Conservation (phyloP, 768 basidiomycete species). For the Auricularia cornea region DNA sequence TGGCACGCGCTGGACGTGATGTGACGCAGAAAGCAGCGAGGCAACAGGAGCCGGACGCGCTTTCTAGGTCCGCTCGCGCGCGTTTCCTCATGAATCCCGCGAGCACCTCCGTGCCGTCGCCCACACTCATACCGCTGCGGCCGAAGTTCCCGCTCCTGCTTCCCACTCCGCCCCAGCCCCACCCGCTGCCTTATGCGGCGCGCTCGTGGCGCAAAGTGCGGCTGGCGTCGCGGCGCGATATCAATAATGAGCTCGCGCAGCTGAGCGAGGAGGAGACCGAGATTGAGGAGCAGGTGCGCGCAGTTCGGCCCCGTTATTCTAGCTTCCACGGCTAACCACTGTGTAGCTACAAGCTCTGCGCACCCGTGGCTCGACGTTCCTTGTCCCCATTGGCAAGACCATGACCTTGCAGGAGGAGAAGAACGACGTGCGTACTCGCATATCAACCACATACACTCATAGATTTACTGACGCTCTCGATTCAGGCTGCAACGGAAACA, state of each 20-base stretch:
- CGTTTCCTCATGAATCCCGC: background rate
- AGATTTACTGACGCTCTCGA: background rate
- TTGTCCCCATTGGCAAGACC: conserved; percentile 65
- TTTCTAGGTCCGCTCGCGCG: background rate
- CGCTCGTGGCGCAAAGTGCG: conserved; percentile 42
- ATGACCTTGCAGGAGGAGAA: conserved; percentile 76
- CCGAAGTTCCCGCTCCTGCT: conserved; percentile 56
- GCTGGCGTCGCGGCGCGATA: conserved; percentile 55
- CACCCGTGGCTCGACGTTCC: conserved; percentile 56
- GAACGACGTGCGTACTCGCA: conserved; percentile 52
- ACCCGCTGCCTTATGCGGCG: conserved; percentile 50
- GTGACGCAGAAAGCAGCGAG: background rate
- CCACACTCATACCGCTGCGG: conserved; percentile 66
- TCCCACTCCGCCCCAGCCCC: conserved; percentile 56
- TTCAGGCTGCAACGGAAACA: background rate
- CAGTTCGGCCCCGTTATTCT: background rate
- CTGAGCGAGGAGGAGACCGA: conserved; percentile 79
- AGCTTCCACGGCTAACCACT: background rate
- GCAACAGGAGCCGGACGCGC: background rate
- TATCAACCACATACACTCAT: too few relatives aligned
- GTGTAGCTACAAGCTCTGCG: conserved; percentile 46
- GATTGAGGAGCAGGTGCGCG: conserved; percentile 62
- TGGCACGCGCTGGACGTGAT: too few relatives aligned
- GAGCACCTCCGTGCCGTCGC: conserved; percentile 25
- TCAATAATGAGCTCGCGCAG: conserved; percentile 73